Evolutionary conservation across 2,329 filamentous ascomycete genomes (phyloP).

Genomic region (Magnaporthiopsis rhizophila): DNA sequence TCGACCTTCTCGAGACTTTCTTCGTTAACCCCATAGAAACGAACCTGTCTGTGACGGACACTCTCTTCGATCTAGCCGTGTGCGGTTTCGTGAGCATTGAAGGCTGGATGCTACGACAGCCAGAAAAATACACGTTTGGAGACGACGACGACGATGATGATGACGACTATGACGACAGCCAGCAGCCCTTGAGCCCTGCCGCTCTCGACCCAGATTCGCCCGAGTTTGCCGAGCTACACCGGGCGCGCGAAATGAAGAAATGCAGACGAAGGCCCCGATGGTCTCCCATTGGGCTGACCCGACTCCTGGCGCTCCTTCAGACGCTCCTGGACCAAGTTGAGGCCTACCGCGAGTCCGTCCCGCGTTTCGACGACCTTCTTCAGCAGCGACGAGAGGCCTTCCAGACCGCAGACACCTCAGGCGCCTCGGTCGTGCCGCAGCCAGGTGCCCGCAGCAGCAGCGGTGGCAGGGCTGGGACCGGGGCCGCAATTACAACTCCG

Average conservation of each 20-base stretch:
- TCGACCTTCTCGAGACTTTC: slow-evolving; percentile 66
- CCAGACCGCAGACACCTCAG: slow-evolving; percentile 46
- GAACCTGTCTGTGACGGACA: slow-evolving; percentile 80
- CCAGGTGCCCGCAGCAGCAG: slow-evolving; percentile 11
- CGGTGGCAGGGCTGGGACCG: slow-evolving; percentile 12
- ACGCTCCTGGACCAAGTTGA: slow-evolving; percentile 54
- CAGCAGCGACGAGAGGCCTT: slow-evolving; percentile 58
- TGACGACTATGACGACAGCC: slow-evolving; percentile 30
- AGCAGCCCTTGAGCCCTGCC: slow-evolving; percentile 33
- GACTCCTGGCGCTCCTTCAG: slow-evolving; percentile 50
- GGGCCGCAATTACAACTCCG: slow-evolving; percentile 4
- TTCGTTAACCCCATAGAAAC: slow-evolving; percentile 87
- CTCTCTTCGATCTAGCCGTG: slow-evolving; percentile 71
- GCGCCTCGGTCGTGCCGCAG: slow-evolving; percentile 15
- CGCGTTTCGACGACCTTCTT: slow-evolving; percentile 65
- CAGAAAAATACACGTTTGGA: slow-evolving; percentile 50
- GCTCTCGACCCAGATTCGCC: slow-evolving; percentile 31
- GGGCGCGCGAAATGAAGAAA: slow-evolving; percentile 37
- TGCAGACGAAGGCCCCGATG: slow-evolving; percentile 48
- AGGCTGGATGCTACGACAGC: slow-evolving; percentile 78
- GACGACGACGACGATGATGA: slow-evolving; percentile 24
- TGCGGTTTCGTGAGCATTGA: slow-evolving; percentile 82
- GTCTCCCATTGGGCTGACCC: slow-evolving; percentile 40
- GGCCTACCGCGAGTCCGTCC: slow-evolving; percentile 54
- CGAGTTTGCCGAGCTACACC: slow-evolving; percentile 32